Percentiles rank a stretch among this genome's conserved stretches.
phyloP scores from a whole-genome alignment of 768 basidiomycete genomes.

The Podaxis mareebaensis region DNA sequence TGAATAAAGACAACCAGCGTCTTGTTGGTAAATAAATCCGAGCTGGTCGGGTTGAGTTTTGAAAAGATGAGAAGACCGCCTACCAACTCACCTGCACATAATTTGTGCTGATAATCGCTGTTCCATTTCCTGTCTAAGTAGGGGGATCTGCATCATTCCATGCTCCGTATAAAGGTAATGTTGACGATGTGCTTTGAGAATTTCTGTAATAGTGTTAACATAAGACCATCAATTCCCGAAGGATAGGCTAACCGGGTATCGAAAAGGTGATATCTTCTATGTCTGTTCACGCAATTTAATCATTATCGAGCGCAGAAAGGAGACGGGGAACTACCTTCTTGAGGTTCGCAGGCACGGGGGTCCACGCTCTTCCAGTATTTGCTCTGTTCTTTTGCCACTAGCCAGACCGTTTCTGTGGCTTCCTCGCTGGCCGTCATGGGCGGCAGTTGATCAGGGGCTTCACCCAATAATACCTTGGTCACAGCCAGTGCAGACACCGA shows the following conservation, averaged over 20 bases:
- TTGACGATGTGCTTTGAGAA: constrained; percentile 89
- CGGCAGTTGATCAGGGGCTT: constrained; percentile 74
- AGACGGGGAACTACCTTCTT: constrained; percentile 53
- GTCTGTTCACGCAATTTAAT: constrained; percentile 38
- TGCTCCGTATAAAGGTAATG: constrained; percentile 76
- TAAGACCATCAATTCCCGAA: not conserved
- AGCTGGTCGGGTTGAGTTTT: constrained; percentile 38
- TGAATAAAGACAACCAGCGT: constrained; percentile 88
- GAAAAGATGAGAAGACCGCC: constrained; percentile 6
- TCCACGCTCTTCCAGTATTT: constrained; percentile 90
- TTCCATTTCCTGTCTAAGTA: constrained; percentile 66
- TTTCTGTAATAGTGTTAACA: constrained; percentile 44
- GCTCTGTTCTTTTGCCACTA: constrained; percentile 85
- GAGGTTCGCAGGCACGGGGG: constrained; percentile 79
- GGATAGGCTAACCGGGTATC: constrained; percentile 54
- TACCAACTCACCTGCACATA: constrained; percentile 76
- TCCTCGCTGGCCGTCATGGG: constrained; percentile 74
- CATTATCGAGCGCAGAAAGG: not conserved
- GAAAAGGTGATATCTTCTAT: constrained; percentile 62
- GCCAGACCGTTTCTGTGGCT: constrained; percentile 88
- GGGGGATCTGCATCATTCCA: constrained; percentile 79
- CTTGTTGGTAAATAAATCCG: constrained; percentile 73
- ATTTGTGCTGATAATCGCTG: constrained; percentile 79
- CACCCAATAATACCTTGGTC: constrained; percentile 83
- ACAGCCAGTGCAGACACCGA: constrained; percentile 88